Evolutionary conservation across 768 basidiomycete species (phyloP), one percentile per base, ranked within the genome.

Genomic region (Fomitopsis serialis): DNA sequence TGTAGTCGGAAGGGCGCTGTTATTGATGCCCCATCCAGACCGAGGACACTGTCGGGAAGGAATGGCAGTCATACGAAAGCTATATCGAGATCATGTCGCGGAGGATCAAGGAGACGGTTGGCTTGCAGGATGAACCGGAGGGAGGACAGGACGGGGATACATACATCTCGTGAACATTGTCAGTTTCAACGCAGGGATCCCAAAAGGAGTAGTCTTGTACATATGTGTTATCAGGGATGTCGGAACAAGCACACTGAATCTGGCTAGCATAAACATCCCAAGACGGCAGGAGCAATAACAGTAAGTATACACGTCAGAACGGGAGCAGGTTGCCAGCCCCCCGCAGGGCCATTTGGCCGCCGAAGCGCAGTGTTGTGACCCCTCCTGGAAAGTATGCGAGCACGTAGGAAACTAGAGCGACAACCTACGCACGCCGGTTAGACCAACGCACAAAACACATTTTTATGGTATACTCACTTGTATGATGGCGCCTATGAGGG

Each of bases 381-480:
- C 87, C 96, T 10, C 91, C 94, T 19, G 97, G 97, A 71, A 99
- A 98, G 72, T 98, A 98, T 0, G 94, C 94, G 17, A 93, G 76
- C 7, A 98, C 78, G 65, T 99, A 99, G 13, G 88, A 78, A 13
- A 97, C 75, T 17, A 99, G 81, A 1, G 95, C 85, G 42, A 89
- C 72, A 37, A 97, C 82, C 81, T 92, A 63, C 8, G 45, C 22
- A 19, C 19, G 22, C 11, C 2, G 2, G 42, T 48, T 19, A 48
- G 29, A 13, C 19, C 22, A 10, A 34, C 22, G n/a, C 9, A 8
- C n/a, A 10, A 3, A 19, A 37, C 36, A 36, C 2, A 12, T 27
- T 17, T 15, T 23, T 35, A 36, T 15, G 9, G 3, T 2, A 40
- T 9, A 62, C 74, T n/a, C 60, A 85, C 82, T 69, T 94, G 94